These are phyloP conservation scores for Anthostomella pinea DNA, from an alignment of 2,329 filamentous ascomycete species.

Conservation along the genomic window DNA sequence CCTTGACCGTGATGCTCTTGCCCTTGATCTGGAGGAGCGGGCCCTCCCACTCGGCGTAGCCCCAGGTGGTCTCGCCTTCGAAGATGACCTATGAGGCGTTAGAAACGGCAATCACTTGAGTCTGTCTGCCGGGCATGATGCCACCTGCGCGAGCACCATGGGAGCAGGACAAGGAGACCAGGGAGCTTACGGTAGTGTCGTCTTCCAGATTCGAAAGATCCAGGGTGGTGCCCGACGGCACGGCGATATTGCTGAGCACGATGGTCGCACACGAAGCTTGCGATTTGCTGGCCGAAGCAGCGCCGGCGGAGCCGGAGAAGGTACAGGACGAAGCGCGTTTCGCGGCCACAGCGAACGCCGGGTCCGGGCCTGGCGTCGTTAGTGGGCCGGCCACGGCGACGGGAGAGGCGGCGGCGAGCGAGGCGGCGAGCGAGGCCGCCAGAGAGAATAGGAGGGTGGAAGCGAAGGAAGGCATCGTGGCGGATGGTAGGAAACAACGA, in stretches of 20 bases:
- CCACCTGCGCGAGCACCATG: neutral
- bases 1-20: slow-evolving; percentile 50
- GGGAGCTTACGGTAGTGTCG: slow-evolving; percentile 47
- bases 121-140: neutral
- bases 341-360: slow-evolving; percentile 6
- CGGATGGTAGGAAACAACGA: too few species aligned
- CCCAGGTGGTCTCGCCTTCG: slow-evolving; percentile 64
- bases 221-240: slow-evolving; percentile 57
- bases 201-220: slow-evolving; percentile 52
- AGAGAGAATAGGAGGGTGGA: slow-evolving; percentile 8
- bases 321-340: slow-evolving; percentile 44
- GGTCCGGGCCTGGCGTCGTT: slow-evolving; percentile 5
- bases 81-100: slow-evolving; percentile 50
- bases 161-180: neutral
- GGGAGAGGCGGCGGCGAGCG: slow-evolving; percentile 5
- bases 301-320: slow-evolving; percentile 47
- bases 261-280: slow-evolving; percentile 54
- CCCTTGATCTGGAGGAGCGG: slow-evolving; percentile 62
- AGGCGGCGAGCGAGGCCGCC: slow-evolving; percentile 6
- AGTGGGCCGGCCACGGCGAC: slow-evolving; percentile 1
- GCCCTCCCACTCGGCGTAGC: slow-evolving; percentile 62
- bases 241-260: slow-evolving; percentile 48
- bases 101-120: slow-evolving; percentile 3
- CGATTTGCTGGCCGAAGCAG: slow-evolving; percentile 39
- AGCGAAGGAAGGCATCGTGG: slow-evolving; percentile 6